These are phyloP conservation scores for Monilinia laxa DNA, from an alignment of 2,329 filamentous ascomycete species.

Conservation along the genomic window DNA sequence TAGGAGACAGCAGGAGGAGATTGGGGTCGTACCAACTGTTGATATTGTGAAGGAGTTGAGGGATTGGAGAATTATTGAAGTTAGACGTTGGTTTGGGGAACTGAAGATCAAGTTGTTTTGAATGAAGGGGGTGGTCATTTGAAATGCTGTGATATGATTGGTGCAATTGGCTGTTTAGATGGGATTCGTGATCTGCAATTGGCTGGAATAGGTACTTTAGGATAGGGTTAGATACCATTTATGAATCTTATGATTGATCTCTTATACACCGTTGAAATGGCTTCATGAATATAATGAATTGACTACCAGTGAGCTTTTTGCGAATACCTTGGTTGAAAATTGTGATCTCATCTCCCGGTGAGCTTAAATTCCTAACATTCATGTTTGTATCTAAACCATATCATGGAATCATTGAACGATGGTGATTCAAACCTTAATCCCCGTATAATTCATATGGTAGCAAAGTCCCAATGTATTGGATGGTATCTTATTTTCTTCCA, in stretches of 20 bases:
- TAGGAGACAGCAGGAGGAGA: background rate
- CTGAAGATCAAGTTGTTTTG: constrained; percentile 24
- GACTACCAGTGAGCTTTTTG: background rate
- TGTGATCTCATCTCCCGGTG: background rate
- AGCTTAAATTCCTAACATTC: too few relatives aligned
- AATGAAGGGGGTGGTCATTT: background rate
- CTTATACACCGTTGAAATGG: background rate
- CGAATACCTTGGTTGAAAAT: background rate
- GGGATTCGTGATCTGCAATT: background rate
- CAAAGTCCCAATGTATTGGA: background rate
- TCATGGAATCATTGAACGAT: too few relatives aligned
- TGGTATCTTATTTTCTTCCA: background rate
- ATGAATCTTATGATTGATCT: background rate
- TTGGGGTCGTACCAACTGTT: background rate
- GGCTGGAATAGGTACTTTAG: background rate
- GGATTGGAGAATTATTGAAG: constrained; percentile 24
- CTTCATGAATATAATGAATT: background rate
- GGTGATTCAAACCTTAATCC: background rate
- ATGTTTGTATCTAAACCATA: too few relatives aligned
- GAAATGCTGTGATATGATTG: background rate
- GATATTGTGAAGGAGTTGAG: constrained; percentile 31
- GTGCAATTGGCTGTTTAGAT: background rate
- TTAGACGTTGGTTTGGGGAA: constrained; percentile 28
- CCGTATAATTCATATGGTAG: background rate
- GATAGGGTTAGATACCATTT: background rate